phyloP scores from a whole-genome alignment of 129 eudicot genomes.

The Logfia minima region DNA sequence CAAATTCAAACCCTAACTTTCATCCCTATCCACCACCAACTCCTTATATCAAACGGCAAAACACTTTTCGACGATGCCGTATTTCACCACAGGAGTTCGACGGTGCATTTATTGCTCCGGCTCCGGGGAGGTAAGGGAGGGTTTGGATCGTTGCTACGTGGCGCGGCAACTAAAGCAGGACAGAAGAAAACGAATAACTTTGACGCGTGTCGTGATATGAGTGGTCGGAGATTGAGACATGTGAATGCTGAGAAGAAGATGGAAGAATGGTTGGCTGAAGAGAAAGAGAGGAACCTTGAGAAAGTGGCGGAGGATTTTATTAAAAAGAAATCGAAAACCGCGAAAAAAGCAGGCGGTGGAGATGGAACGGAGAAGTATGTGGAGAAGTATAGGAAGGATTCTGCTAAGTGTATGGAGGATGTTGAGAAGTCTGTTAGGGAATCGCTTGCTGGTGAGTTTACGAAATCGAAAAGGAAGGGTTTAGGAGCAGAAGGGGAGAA shows the following conservation, averaged over 20 bases:
- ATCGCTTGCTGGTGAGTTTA: conserved; percentile 46
- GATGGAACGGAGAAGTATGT: conserved; percentile 76
- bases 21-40: conserved; percentile 58
- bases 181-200: conserved; percentile 94
- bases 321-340: conserved; percentile 63
- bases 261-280: conserved; percentile 92
- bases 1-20: conserved; percentile 53
- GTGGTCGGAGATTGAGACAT: conserved; percentile 94
- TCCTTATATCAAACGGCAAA: conserved; percentile 43
- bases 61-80: conserved; percentile 36
- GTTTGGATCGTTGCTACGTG: conserved; percentile 86
- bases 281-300: conserved; percentile 78
- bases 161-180: conserved; percentile 91
- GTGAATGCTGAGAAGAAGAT: conserved; percentile 92
- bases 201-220: conserved; percentile 98
- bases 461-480: conserved; percentile 59
- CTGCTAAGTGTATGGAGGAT: conserved; percentile 78
- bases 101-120: conserved; percentile 49
- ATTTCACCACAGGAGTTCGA: conserved; percentile 8
- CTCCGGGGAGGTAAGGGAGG: conserved; percentile 97
- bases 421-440: conserved; percentile 90
- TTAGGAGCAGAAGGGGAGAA: conserved; percentile 23
- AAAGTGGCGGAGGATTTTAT: conserved; percentile 79
- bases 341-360: conserved; percentile 48
- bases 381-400: conserved; percentile 82